These are phyloP conservation scores for Crithidia acanthocephali DNA, from an alignment of 208 protist genomes.

Conservation along the genomic window DNA sequence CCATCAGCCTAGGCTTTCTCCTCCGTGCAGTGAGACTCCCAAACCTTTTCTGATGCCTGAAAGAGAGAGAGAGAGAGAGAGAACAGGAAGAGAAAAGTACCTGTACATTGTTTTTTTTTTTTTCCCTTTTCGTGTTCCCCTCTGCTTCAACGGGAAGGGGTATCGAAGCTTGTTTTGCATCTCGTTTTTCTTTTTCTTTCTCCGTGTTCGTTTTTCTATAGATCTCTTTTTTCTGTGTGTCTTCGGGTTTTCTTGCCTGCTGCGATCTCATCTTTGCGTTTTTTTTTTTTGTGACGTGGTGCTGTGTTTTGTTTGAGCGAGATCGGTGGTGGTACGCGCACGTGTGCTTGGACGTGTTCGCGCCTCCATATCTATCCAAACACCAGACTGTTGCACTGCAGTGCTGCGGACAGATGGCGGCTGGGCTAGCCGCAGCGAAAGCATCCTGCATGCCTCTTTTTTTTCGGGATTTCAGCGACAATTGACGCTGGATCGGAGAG, in stretches of 20 bases:
- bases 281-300: background rate
- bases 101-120: conserved; percentile 14
- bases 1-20: background rate
- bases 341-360: too few species aligned
- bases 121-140: background rate
- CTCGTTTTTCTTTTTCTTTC: conserved; percentile 13
- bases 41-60: background rate
- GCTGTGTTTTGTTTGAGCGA: background rate
- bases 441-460: too few species aligned
- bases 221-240: conserved; percentile 13
- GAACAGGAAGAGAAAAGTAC: conserved; percentile 6
- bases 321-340: too few species aligned
- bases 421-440: too few species aligned
- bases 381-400: too few species aligned
- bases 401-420: too few species aligned
- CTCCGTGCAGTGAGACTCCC: too few species aligned
- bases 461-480: too few species aligned
- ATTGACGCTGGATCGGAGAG: too few species aligned
- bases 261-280: background rate
- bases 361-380: too few species aligned
- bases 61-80: background rate
- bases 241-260: background rate
- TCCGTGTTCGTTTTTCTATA: conserved; percentile 11
- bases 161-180: background rate
- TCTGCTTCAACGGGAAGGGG: background rate